Percentiles rank a stretch among this genome's conserved stretches.
Conservation (phyloP, 108 stramenopile species). For the Pinguiococcus pyrenoidosus region DNA sequence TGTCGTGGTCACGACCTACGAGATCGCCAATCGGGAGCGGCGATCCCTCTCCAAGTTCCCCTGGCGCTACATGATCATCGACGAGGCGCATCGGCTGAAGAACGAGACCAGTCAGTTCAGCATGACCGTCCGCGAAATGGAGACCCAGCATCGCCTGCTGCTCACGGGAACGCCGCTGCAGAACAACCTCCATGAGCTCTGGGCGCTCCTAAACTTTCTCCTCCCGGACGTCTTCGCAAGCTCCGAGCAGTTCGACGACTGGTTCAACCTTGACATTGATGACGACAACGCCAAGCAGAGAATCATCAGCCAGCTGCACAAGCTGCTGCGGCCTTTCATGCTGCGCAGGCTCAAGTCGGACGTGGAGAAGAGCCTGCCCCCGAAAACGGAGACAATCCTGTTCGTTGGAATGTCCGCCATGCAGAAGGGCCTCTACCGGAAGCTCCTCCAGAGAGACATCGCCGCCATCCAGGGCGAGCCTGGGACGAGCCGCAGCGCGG, state of each 20-base stretch:
- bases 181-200: conserved; percentile 92
- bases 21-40: conserved; percentile 76
- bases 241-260: conserved; percentile 55
- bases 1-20: conserved; percentile 92
- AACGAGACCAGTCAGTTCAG: conserved; percentile 58
- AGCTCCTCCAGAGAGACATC: conserved; percentile 49
- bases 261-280: conserved; percentile 63
- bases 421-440: conserved; percentile 68
- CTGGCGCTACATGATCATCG: conserved; percentile 93
- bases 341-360: conserved; percentile 86
- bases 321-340: conserved; percentile 94
- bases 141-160: conserved; percentile 72
- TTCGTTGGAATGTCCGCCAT: conserved; percentile 59
- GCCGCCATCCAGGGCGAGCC: conserved; percentile 57
- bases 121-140: conserved; percentile 69
- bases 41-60: conserved; percentile 58
- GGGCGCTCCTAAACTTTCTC: conserved; percentile 88
- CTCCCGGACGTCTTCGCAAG: conserved; percentile 89
- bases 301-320: conserved; percentile 93
- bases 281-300: conserved; percentile 62
- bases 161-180: conserved; percentile 97
- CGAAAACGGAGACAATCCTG: conserved; percentile 86
- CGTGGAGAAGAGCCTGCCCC: conserved; percentile 84
- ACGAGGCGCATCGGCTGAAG: conserved; percentile 96
- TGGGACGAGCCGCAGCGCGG: conserved; percentile 66